phyloP scores from a whole-genome alignment of 2,329 filamentous ascomycete species.

The Colletotrichum destructivum region DNA sequence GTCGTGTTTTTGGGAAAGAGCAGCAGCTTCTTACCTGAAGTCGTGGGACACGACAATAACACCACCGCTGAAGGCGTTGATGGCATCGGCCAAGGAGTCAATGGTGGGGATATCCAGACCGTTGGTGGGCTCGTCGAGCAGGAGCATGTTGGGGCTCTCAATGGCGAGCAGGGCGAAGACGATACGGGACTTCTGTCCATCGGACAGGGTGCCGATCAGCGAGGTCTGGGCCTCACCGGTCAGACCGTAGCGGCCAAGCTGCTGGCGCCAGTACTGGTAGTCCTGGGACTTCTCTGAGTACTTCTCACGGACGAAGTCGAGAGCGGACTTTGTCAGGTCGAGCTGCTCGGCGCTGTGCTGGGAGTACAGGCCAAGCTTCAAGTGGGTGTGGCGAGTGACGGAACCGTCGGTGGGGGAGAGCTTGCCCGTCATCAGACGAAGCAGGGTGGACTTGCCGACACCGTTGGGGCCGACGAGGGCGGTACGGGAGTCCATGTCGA shows the following conservation, averaged over 20 bases:
- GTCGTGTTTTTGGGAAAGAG: neutral
- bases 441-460: constrained; percentile 98
- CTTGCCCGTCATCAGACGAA: constrained; percentile 97
- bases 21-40: constrained; percentile 84
- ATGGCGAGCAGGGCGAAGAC: constrained; percentile 97
- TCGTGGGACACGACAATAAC: constrained; percentile 99
- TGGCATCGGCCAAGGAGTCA: constrained; percentile 96
- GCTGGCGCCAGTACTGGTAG: constrained; percentile 99
- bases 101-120: constrained; percentile 99
- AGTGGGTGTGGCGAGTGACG: constrained; percentile 94
- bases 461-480: constrained; percentile 98
- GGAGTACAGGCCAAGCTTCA: constrained; percentile 98
- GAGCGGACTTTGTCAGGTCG: constrained; percentile 95
- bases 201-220: constrained; percentile 96
- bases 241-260: constrained; percentile 94
- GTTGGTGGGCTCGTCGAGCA: constrained; percentile 99
- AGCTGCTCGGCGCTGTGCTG: constrained; percentile 99
- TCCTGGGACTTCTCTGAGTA: constrained; percentile 92
- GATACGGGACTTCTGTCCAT: constrained; percentile 98
- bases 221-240: constrained; percentile 95
- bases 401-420: constrained; percentile 86
- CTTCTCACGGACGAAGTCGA: constrained; percentile 98
- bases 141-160: constrained; percentile 95
- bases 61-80: constrained; percentile 96
- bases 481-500: constrained; percentile 99